Percentiles rank a stretch among this genome's conserved stretches.
Conservation (phyloP, 257 asterid genomes). For the Euphrasia confusa region DNA sequence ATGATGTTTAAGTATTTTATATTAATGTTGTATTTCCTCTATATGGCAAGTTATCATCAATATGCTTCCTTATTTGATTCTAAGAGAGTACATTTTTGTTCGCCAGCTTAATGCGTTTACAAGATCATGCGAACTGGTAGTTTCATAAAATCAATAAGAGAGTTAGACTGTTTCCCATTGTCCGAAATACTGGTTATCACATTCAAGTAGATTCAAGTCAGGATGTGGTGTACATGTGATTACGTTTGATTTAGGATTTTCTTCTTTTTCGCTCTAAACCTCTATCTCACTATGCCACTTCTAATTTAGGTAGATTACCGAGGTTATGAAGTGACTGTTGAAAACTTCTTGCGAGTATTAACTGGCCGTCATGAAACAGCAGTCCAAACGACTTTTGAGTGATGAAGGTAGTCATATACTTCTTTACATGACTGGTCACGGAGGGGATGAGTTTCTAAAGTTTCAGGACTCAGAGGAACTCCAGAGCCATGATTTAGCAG, state of each 20-base stretch:
- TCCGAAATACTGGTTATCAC: conserved; percentile 10
- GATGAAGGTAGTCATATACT: conserved; percentile 99
- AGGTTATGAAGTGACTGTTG: conserved; percentile 97
- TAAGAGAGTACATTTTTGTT: neutral
- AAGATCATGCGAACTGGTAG: neutral
- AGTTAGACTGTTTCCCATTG: conserved; percentile 14
- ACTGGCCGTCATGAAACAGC: conserved; percentile 94
- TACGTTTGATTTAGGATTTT: conserved; percentile 12
- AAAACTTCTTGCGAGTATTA: conserved; percentile 73
- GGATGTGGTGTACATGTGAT: conserved; percentile 14
- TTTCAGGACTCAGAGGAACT: conserved; percentile 99
- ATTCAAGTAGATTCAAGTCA: conserved; percentile 1
- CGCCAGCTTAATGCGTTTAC: neutral
- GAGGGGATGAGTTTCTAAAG: conserved; percentile 96
- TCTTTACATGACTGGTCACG: conserved; percentile 97
- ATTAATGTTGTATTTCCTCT: conserved; percentile 1
- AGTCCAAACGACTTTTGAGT: conserved; percentile 94
- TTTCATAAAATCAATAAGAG: neutral
- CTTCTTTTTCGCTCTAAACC: conserved; percentile 14
- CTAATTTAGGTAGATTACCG: conserved; percentile 85
- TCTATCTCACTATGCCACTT: conserved; percentile 30
- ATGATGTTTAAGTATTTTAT: conserved; percentile 4
- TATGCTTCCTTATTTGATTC: neutral
- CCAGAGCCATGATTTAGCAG: conserved; percentile 97
- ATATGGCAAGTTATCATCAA: neutral